These are phyloP conservation scores for Pseudogymnoascus sp. DNA, from an alignment of 2,329 filamentous ascomycete genomes.

Conservation along the genomic window DNA sequence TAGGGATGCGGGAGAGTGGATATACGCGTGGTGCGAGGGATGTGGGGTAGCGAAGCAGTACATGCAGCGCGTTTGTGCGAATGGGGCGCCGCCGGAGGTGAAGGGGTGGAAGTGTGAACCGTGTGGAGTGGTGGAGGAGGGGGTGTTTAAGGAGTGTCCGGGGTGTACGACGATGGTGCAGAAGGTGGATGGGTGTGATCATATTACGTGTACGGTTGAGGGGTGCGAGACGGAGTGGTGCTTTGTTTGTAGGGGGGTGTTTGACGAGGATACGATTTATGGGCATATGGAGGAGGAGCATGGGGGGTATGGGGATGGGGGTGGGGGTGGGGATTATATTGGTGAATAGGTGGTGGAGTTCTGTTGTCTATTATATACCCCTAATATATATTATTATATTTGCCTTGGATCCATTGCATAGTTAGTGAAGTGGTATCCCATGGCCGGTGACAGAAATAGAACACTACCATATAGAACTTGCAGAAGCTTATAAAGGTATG, in stretches of 20 bases:
- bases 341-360: not conserved
- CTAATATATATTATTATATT: not conserved
- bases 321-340: not conserved
- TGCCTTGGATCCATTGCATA: not conserved
- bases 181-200: conserved; percentile 14
- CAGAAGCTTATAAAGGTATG: no score
- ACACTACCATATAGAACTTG: no score
- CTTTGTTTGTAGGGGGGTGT: conserved; percentile 31
- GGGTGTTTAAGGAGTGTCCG: not conserved
- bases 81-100: not conserved
- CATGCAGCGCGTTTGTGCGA: not conserved
- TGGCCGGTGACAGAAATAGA: no score
- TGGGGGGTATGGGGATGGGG: conserved; percentile 18
- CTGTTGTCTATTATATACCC: not conserved
- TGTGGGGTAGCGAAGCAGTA: conserved; percentile 14
- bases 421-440: no score
- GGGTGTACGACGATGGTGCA: not conserved
- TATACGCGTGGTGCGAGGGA: conserved; percentile 22
- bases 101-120: not conserved
- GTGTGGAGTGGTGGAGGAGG: not conserved
- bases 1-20: not conserved
- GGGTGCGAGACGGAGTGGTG: conserved; percentile 33
- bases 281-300: conserved; percentile 30
- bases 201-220: conserved; percentile 30
- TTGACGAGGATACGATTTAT: conserved; percentile 28